Base-by-base conservation (phyloP, 2,329 filamentous ascomycete species). In the Tolypocladium guangdongense region DNA sequence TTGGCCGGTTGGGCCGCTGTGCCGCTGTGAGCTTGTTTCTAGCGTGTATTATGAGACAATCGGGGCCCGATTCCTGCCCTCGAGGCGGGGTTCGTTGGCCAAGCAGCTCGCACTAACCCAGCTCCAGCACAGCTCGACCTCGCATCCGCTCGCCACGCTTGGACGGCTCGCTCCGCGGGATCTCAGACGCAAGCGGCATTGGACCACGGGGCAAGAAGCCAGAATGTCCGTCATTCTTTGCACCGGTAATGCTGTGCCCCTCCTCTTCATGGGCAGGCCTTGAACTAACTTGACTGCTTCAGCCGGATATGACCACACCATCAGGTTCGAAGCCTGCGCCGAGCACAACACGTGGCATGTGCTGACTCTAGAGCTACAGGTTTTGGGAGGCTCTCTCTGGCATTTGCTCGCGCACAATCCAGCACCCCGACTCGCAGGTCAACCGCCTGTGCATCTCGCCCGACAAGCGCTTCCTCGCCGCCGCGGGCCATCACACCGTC, bases 341-440 rank as follows among this genome's bases (percentile, higher is more conserved):
- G 48, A 53, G 30, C 36, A 20, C 30, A 27, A 27, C n/a, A 39
- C 36, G 45, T 52, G 24, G 32, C 51, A 27, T 41, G 35, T 51
- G 52, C 58, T 64, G 54, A 62, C 54, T 27, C 36, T 49, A 14
- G 16, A 33, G 22, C 37, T 27, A 24, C 66, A 95, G 90, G 59
- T 99, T 99, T 75, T 99, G 93, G 93, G 93, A 99, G 72, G 93
- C 93, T 1, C 81, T 99, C 53, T 96, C 91, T 12, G 93, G 93
- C 52, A 97, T 99, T 64, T 99, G 93, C 74, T 96, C 90, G 43
- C 88, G 93, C 59, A 99, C 93, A 24, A 97, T 99, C 62, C 93
- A 96, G 63, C 92, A 99, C 66, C 90, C 93, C 2, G 93, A 99
- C 71, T 97, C 92, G 11, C 93, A 99, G 71, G 93, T 99, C 62